A percentile compares a stretch with the other conserved stretches of the same genome.
These are phyloP conservation scores for Cercospora sp. DNA, from an alignment of 2,329 filamentous ascomycete genomes.

Conservation along the genomic window DNA sequence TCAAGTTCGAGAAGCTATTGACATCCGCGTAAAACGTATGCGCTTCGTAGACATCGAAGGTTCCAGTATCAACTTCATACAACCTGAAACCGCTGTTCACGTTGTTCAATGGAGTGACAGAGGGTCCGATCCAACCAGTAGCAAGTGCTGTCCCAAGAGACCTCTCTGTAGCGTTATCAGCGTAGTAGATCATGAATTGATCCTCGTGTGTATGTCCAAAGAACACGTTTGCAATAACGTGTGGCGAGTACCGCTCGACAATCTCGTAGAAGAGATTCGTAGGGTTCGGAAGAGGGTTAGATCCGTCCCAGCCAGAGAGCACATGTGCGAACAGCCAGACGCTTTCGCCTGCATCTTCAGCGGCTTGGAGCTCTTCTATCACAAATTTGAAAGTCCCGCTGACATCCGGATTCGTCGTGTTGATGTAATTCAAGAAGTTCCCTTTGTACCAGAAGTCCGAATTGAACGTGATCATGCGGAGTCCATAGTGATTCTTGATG, in stretches of 20 bases:
- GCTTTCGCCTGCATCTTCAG: conserved; percentile 54
- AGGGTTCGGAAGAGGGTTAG: conserved; percentile 56
- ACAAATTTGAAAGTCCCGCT: conserved; percentile 53
- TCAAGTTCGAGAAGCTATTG: conserved; percentile 45
- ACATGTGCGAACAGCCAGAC: conserved; percentile 60
- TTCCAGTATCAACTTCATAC: conserved; percentile 57
- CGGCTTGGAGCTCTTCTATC: conserved; percentile 54
- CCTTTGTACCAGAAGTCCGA: conserved; percentile 52
- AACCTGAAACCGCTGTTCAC: conserved; percentile 56
- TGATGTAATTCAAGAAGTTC: conserved; percentile 55
- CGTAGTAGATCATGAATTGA: conserved; percentile 56
- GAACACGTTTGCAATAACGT: conserved; percentile 58
- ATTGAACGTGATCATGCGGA: conserved; percentile 57
- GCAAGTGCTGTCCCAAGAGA: conserved; percentile 47
- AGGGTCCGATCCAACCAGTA: conserved; percentile 55
- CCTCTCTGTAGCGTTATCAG: conserved; percentile 48
- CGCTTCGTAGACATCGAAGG: conserved; percentile 56
- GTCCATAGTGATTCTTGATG: conserved; percentile 55
- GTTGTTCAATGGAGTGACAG: conserved; percentile 56
- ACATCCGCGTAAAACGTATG: conserved; percentile 58
- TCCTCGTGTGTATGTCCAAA: conserved; percentile 60
- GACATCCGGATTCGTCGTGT: conserved; percentile 54
- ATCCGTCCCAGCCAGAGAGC: conserved; percentile 58
- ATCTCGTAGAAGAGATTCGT: conserved; percentile 58
- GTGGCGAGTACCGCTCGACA: conserved; percentile 56